A percentile compares a stretch with the other conserved stretches of the same genome.
phyloP scores from a whole-genome alignment of 768 basidiomycete species.

The Cubamyces lactineus region DNA sequence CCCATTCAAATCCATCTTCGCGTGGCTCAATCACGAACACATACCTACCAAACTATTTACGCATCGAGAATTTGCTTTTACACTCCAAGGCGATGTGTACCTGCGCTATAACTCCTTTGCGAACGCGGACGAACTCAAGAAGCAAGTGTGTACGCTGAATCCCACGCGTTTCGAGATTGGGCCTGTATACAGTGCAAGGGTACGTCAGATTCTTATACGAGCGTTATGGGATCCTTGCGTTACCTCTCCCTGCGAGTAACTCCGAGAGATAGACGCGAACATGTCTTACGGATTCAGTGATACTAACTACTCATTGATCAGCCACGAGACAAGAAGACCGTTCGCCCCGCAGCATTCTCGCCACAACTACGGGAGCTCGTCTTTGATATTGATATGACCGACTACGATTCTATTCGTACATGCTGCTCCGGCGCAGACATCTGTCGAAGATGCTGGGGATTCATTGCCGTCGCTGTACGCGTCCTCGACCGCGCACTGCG shows the following conservation, averaged over 20 bases:
- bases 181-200: slow-evolving; percentile 86
- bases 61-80: slow-evolving; percentile 95
- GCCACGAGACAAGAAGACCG: slow-evolving; percentile 89
- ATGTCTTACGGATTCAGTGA: no score
- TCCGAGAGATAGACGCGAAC: no score
- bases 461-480: slow-evolving; percentile 89
- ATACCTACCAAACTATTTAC: slow-evolving; percentile 80
- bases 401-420: slow-evolving; percentile 94
- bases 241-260: no score
- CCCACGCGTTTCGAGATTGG: slow-evolving; percentile 98
- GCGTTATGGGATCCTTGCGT: not conserved
- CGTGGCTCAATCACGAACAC: slow-evolving; percentile 94
- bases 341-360: slow-evolving; percentile 66
- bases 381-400: slow-evolving; percentile 99
- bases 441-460: slow-evolving; percentile 92
- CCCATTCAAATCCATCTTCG: slow-evolving; percentile 92
- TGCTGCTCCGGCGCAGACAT: slow-evolving; percentile 93
- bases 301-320: slow-evolving; percentile 34
- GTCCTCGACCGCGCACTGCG: slow-evolving; percentile 80
- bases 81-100: slow-evolving; percentile 88
- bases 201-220: slow-evolving; percentile 45
- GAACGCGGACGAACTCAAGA: slow-evolving; percentile 87
- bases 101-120: slow-evolving; percentile 93
- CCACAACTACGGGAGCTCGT: slow-evolving; percentile 90
- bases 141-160: slow-evolving; percentile 80